Percentiles rank a stretch among this genome's conserved stretches.
phyloP scores from a whole-genome alignment of 2,329 filamentous ascomycete species.

The Venturia carpophila region DNA sequence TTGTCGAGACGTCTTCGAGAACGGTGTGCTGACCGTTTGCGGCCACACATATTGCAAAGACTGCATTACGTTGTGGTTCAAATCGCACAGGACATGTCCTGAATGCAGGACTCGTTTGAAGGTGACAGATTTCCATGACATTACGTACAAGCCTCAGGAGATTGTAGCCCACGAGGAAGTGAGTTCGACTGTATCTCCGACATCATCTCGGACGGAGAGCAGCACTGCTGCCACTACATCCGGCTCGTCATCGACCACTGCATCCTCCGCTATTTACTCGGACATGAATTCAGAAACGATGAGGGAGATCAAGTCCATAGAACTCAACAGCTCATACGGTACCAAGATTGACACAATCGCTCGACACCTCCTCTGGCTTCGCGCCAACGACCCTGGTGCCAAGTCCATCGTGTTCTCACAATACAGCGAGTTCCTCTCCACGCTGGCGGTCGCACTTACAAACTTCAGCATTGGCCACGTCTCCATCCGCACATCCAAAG shows the following conservation, averaged over 20 bases:
- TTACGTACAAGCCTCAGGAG: conserved; percentile 70
- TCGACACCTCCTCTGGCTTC: conserved; percentile 72
- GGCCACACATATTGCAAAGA: conserved; percentile 89
- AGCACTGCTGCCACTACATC: conserved; percentile 26
- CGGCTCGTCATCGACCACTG: conserved; percentile 18
- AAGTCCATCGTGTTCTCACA: conserved; percentile 96
- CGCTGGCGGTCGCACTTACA: conserved; percentile 62
- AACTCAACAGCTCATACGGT: conserved; percentile 66
- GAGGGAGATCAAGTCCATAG: conserved; percentile 72
- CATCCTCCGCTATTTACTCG: conserved; percentile 57
- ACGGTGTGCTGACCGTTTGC: conserved; percentile 78
- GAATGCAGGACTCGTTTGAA: conserved; percentile 68
- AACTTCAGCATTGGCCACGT: conserved; percentile 66
- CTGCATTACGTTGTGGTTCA: conserved; percentile 70
- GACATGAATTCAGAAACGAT: conserved; percentile 65
- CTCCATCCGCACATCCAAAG: conserved; percentile 59
- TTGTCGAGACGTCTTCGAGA: conserved; percentile 66
- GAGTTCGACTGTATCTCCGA: conserved; percentile 20
- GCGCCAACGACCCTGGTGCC: conserved; percentile 72
- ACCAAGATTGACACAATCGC: conserved; percentile 74
- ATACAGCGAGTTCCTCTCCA: conserved; percentile 70
- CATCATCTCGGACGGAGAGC: background rate
- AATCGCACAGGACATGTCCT: conserved; percentile 58
- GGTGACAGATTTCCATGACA: conserved; percentile 67
- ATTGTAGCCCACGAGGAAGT: conserved; percentile 59